Evolutionary conservation across 1,139 yeast genomes (phyloP).

Genomic region (Scheffersomyces segobiensis): DNA sequence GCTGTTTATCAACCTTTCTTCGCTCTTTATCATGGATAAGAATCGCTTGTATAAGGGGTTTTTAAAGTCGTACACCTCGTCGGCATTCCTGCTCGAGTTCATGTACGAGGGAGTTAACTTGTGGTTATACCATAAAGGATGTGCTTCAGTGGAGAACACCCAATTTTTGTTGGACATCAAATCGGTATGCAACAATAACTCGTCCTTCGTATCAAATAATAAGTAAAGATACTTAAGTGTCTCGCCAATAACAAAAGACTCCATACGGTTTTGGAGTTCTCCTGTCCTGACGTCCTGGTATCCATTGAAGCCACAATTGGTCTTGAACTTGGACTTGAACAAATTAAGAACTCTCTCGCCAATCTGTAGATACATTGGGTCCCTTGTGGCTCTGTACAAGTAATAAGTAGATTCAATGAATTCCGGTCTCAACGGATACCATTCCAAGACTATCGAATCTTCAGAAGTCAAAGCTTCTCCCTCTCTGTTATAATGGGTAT

Average conservation of each 20-base stretch:
- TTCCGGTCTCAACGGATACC: constrained; percentile 94
- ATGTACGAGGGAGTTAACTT: constrained; percentile 10
- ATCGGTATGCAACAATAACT: constrained; percentile 43
- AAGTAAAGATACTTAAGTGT: constrained; percentile 82
- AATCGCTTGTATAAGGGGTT: constrained; percentile 10
- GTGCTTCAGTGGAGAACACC: constrained; percentile 91
- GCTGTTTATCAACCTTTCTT: constrained; percentile 3
- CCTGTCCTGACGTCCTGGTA: constrained; percentile 67
- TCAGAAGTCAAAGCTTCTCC: constrained; percentile 8
- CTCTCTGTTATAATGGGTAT: constrained; percentile 15
- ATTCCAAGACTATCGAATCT: constrained; percentile 59
- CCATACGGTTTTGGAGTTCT: constrained; percentile 76
- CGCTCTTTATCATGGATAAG: constrained; percentile 6
- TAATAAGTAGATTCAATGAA: constrained; percentile 87
- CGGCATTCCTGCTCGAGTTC: constrained; percentile 3
- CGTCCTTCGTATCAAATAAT: constrained; percentile 69
- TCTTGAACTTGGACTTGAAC: constrained; percentile 51
- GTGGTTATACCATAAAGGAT: constrained; percentile 72
- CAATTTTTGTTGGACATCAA: constrained; percentile 48
- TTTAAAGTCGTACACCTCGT: constrained; percentile 5
- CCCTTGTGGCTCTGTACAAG: constrained; percentile 79
- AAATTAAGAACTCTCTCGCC: constrained; percentile 66
- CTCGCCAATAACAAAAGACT: constrained; percentile 85
- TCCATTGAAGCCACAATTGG: constrained; percentile 83
- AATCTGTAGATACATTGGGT: constrained; percentile 77